Evolutionary conservation across 192 early-diverging fungal genomes (phyloP), one percentile per base, ranked within the genome.

Genomic region (Allomyces macrogynus): DNA sequence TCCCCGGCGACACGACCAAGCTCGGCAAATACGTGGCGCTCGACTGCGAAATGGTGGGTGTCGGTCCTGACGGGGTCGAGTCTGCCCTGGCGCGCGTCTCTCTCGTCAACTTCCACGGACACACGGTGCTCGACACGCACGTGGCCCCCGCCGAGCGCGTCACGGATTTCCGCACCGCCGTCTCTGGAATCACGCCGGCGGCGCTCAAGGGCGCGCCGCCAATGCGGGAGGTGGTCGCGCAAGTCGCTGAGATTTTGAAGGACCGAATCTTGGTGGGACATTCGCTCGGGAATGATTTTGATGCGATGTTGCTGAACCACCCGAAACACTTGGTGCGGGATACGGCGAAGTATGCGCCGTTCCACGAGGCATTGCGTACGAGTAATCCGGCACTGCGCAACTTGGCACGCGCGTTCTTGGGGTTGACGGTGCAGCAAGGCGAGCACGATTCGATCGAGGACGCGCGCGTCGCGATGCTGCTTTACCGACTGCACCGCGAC

Each of bases 31-130:
- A 84, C 71, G 67, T 99, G 5, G 93, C 86, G 10, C 90, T 99
- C 11, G 96, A 99, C 83, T 99, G 96, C 74, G 96, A 99, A 76
- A 97, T 96, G 94, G 94, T 99, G 24, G 94, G 96, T 40, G 90
- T 90, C 22, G 96, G 94, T 11, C 80, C 80, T 25, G 83, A 84
- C 43, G 96, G 93, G 3, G 72, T 62, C 18, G 70, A 84, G 27
- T 94, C 96, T n/a, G 86, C 84, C 25, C 70, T 99, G 61, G 96
- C 93, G 1, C 78, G 94, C 25, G 88, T 97, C n/a, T 83, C 80
- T 43, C 68, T 99, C 2, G 93, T 97, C 63, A 99, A 99, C 76
- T 96, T 80, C 74, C 81, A 95, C 68, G 94, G 96, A 4, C 83
- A 88, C 32, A 75, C 82, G 0, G 66, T 99, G 2, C 68, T 92